Conservation (phyloP, 371 early-diverging fungal genomes). For the Mortierella sp. region DNA sequence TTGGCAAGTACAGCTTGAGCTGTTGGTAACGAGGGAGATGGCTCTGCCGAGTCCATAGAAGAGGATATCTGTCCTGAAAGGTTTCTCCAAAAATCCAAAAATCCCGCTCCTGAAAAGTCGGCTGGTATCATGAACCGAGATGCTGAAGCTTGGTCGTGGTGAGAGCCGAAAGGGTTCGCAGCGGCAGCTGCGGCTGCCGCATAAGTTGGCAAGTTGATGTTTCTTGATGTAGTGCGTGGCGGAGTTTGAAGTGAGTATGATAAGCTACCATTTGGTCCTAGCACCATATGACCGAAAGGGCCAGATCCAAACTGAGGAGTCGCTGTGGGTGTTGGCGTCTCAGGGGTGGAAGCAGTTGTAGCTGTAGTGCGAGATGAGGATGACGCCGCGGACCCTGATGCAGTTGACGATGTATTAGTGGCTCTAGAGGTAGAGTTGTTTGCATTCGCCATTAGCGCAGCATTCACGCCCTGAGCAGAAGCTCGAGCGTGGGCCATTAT, state of each 20-base stretch:
- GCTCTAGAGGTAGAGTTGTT: constrained; percentile 3
- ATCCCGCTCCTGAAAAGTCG: constrained; percentile 20
- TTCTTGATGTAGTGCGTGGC: constrained; percentile 6
- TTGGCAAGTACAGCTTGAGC: neutral
- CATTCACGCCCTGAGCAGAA: constrained; percentile 25
- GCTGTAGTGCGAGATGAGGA: neutral
- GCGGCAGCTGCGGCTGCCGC: constrained; percentile 19
- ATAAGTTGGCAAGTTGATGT: neutral
- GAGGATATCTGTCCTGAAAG: constrained; percentile 17
- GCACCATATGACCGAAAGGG: constrained; percentile 30
- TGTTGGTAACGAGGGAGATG: neutral
- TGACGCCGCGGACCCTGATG: neutral
- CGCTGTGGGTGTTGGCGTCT: neutral
- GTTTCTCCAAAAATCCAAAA: constrained; percentile 35
- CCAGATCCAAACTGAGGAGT: constrained; percentile 14
- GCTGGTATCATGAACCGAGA: constrained; percentile 23
- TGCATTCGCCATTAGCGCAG: constrained; percentile 13
- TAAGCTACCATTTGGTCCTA: constrained; percentile 40
- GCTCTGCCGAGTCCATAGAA: neutral
- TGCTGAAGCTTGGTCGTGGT: constrained; percentile 7
- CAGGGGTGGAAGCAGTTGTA: neutral
- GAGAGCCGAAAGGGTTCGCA: constrained; percentile 16
- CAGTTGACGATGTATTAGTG: neutral
- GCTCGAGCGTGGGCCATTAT: constrained; percentile 46
- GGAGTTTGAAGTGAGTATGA: constrained; percentile 30